A percentile compares a stretch with the other conserved stretches of the same genome.
Conservation (phyloP, 768 basidiomycete genomes). For the Russula griseocarnosa region DNA sequence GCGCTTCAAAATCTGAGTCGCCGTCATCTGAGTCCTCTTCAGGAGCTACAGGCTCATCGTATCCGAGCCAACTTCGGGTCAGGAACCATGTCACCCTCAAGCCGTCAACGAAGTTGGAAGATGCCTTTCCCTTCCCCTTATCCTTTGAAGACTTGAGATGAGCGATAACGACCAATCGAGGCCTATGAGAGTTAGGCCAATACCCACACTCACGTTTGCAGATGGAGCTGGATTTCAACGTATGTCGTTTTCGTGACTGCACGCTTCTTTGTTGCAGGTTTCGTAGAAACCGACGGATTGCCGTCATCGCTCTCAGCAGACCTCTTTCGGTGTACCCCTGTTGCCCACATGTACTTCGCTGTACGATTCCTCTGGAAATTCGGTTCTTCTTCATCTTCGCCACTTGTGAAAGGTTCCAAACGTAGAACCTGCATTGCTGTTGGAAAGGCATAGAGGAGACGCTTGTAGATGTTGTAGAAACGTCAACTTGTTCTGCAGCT, state of each 20-base stretch:
- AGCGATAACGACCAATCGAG: slow-evolving; percentile 17
- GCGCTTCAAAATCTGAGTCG: slow-evolving; percentile 36
- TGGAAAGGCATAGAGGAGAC: slow-evolving; percentile 19
- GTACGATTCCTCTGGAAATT: slow-evolving; percentile 33
- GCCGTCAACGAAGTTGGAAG: neutral
- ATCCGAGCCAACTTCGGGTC: slow-evolving; percentile 46
- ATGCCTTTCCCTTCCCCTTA: slow-evolving; percentile 24
- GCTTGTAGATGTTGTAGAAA: slow-evolving; percentile 19
- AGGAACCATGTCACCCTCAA: slow-evolving; percentile 35
- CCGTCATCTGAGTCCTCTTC: slow-evolving; percentile 31
- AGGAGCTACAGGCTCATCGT: slow-evolving; percentile 14
- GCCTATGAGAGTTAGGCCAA: slow-evolving; percentile 5
- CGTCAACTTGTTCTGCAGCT: slow-evolving; percentile 7
- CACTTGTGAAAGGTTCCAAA: slow-evolving; percentile 21
- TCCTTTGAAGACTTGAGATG: slow-evolving; percentile 20
- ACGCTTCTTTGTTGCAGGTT: slow-evolving; percentile 30
- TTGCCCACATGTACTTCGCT: slow-evolving; percentile 20
- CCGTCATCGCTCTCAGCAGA: slow-evolving; percentile 37
- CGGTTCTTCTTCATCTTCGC: slow-evolving; percentile 21
- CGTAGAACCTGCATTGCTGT: slow-evolving; percentile 24
- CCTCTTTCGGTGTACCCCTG: slow-evolving; percentile 23
- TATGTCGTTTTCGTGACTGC: slow-evolving; percentile 21
- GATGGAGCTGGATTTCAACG: slow-evolving; percentile 29
- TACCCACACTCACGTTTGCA: slow-evolving; percentile 27
- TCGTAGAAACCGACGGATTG: slow-evolving; percentile 34